Evolutionary conservation across 1,139 yeast species (phyloP).

Genomic region (Protomyces gravidus): DNA sequence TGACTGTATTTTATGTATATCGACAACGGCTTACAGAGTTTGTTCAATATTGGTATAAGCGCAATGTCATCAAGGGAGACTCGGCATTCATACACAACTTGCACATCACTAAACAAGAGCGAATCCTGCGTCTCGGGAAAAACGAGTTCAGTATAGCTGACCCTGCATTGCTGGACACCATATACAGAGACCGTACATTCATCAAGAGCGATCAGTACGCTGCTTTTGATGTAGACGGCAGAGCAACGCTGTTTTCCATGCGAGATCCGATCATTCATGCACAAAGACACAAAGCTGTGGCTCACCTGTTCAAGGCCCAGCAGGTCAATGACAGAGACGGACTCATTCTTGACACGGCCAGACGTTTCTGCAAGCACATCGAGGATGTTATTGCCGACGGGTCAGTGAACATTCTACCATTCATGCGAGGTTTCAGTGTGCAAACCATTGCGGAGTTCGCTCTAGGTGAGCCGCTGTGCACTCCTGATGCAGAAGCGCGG

Average conservation of each 20-base stretch:
- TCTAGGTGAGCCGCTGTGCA: neutral
- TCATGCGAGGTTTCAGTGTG: conserved; percentile 20
- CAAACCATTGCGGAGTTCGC: conserved; percentile 6
- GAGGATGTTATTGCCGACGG: neutral
- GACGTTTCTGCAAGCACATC: neutral
- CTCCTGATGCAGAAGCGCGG: neutral
- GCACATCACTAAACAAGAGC: conserved; percentile 7
- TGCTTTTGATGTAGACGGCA: conserved; percentile 20
- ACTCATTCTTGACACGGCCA: neutral
- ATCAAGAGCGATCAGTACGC: conserved; percentile 24
- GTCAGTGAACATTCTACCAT: conserved; percentile 1
- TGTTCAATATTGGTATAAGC: conserved; percentile 7
- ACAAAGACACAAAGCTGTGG: conserved; percentile 15
- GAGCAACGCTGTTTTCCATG: conserved; percentile 19
- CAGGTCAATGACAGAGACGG: neutral
- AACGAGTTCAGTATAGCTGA: conserved; percentile 24
- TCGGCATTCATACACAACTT: conserved; percentile 20
- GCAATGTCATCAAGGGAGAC: conserved; percentile 16
- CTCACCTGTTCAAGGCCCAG: conserved; percentile 8
- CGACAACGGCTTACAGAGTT: neutral
- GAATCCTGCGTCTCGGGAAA: conserved; percentile 15
- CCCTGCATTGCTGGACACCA: conserved; percentile 18
- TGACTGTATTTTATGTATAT: neutral
- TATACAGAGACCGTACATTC: conserved; percentile 14
- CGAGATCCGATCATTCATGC: conserved; percentile 19